Conservation (phyloP, 148 eudicot genomes). For the Rhododendron simsii region DNA sequence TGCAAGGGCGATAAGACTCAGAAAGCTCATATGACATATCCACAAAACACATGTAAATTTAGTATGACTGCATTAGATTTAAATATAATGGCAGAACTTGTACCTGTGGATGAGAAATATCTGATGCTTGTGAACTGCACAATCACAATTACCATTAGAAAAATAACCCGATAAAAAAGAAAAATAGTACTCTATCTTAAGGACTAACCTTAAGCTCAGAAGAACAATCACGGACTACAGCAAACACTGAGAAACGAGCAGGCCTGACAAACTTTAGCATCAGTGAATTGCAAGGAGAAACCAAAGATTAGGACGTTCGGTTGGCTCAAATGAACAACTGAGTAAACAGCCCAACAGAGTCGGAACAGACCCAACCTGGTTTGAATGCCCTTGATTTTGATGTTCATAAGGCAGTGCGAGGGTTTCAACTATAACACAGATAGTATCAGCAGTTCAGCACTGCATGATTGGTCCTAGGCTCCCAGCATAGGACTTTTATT, state of each 20-base stretch:
- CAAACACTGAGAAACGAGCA: constrained; percentile 20
- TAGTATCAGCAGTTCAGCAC: neutral
- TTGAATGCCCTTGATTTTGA: neutral
- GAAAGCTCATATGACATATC: neutral
- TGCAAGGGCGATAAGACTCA: neutral
- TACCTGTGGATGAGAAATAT: constrained; percentile 68
- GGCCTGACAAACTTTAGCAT: constrained; percentile 48
- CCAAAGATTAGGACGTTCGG: constrained; percentile 5
- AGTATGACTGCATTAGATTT: neutral
- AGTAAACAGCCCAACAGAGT: neutral
- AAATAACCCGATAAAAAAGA: neutral
- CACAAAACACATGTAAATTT: neutral
- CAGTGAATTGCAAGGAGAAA: constrained; percentile 11
- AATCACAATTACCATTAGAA: constrained; percentile 12
- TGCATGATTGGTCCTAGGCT: neutral
- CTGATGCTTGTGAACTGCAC: constrained; percentile 48
- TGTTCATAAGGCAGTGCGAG: neutral
- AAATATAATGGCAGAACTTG: neutral
- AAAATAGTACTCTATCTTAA: neutral
- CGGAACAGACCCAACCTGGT: neutral
- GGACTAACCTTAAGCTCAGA: constrained; percentile 56
- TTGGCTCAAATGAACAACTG: neutral
- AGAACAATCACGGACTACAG: constrained; percentile 27
- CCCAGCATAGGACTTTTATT: neutral
- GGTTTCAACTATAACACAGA: neutral